Conservation (phyloP, 192 early-diverging fungal genomes). For the Rhizoclosmatium globosum region DNA sequence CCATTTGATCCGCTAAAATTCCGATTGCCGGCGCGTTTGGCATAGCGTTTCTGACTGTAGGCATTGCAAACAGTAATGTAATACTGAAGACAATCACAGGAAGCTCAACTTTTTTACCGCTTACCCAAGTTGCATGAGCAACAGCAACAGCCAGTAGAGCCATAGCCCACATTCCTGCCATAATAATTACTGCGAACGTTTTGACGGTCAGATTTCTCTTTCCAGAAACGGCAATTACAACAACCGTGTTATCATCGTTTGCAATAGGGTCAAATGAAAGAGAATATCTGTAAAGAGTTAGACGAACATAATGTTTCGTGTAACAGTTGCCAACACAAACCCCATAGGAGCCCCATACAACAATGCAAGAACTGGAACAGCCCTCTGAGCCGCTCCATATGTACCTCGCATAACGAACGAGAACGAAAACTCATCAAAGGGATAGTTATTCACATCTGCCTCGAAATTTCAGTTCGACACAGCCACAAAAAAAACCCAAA, state of each 20-base stretch:
- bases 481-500: too few species aligned
- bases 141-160: neutral
- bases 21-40: constrained; percentile 23
- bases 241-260: neutral
- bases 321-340: neutral
- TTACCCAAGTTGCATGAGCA: constrained; percentile 13
- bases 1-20: constrained; percentile 25
- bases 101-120: constrained; percentile 5
- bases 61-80: constrained; percentile 24
- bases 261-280: neutral
- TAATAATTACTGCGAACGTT: constrained; percentile 14
- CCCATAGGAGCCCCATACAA: neutral
- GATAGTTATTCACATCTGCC: constrained; percentile 18
- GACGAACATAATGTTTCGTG: too few species aligned
- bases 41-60: constrained; percentile 29
- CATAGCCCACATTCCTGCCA: constrained; percentile 22
- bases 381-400: neutral
- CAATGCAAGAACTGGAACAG: neutral
- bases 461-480: neutral
- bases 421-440: neutral
- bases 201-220: neutral
- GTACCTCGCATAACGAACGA: neutral
- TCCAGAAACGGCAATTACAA: neutral
- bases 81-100: constrained; percentile 6
- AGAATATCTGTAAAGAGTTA: neutral